Base-by-base conservation (phyloP, 164 flowering plant genomes). In the Platanus orientalis region DNA sequence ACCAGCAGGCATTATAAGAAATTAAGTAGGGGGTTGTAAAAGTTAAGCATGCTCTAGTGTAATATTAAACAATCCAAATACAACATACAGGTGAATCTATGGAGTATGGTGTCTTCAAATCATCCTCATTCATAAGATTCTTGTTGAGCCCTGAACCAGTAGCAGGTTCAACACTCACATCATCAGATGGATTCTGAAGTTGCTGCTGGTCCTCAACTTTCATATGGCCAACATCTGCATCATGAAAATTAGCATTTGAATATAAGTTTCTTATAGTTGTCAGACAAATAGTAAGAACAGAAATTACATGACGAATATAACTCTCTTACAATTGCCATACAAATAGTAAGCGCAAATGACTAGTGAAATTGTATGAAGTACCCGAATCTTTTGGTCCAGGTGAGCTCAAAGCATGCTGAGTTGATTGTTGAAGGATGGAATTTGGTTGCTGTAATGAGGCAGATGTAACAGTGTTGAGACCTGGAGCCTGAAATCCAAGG, bases 131-230 rank as follows among this genome's bases (percentile, higher is more conserved):
- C 62, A 76, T 61, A 30, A 76, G 69, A 72, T 57, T 84, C 74
- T 85, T 83, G 52, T 66, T 81, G 23, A 71, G 70, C 53, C 83
- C 86, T 64, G 84, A 55, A 68, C 67, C 72, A 26, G 75, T 48
- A 65, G 76, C 71, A 71, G 87, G 61, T 45, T 87, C 93, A 24
- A 63, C 59, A 54, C 66, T 69, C 63, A 85, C 64, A 54, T 91
- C 96, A 53, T 86, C 95, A 44, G 84, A 56, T 54, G 75, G 50
- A 70, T 74, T 74, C 58, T 75, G 87, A 54, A 76, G 82, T 63
- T 78, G 89, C 73, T 83, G 95, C 70, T 72, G 83, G 45, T 89
- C 92, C 29, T 89, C 96, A 65, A 60, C 68, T 59, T 81, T 87
- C 23, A 52, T 57, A 68, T 68, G 76, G 45, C 72, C 69, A 71